Evolutionary conservation across 345 rosid species (phyloP).

Genomic region (Eucalyptus microcorys): DNA sequence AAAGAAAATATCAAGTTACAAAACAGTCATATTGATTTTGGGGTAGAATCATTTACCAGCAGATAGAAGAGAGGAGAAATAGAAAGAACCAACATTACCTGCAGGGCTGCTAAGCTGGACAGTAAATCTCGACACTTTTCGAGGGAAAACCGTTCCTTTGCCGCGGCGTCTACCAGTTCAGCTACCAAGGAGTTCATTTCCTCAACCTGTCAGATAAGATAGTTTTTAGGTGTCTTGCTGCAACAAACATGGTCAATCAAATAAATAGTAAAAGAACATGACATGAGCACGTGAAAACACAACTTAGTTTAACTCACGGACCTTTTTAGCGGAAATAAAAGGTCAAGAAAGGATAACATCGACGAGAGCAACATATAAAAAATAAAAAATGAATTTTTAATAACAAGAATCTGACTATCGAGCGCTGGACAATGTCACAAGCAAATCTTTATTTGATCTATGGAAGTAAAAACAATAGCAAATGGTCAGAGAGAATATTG

Average conservation of each 20-base stretch:
- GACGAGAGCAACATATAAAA: neutral
- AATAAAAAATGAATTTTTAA: neutral
- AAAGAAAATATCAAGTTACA: neutral
- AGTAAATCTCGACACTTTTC: constrained; percentile 56
- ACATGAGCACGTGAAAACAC: neutral
- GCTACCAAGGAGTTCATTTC: constrained; percentile 47
- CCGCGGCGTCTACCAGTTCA: constrained; percentile 48
- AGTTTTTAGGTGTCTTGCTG: neutral
- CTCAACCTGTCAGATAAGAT: constrained; percentile 40
- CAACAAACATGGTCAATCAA: neutral
- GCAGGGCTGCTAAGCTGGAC: constrained; percentile 56
- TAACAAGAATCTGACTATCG: neutral
- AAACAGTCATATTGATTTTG: neutral
- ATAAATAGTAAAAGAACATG: neutral
- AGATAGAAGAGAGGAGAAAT: neutral
- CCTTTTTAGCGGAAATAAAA: neutral
- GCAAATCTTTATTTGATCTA: neutral
- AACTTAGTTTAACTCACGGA: neutral
- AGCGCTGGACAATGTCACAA: neutral
- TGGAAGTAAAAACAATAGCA: neutral
- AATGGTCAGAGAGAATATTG: neutral
- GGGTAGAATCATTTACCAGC: neutral
- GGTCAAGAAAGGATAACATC: neutral
- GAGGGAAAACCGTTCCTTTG: constrained; percentile 55
- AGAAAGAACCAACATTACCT: constrained; percentile 30